A percentile compares a stretch with the other conserved stretches of the same genome.
Conservation (phyloP, 768 basidiomycete species). For the Coprinopsis marcescibilis region DNA sequence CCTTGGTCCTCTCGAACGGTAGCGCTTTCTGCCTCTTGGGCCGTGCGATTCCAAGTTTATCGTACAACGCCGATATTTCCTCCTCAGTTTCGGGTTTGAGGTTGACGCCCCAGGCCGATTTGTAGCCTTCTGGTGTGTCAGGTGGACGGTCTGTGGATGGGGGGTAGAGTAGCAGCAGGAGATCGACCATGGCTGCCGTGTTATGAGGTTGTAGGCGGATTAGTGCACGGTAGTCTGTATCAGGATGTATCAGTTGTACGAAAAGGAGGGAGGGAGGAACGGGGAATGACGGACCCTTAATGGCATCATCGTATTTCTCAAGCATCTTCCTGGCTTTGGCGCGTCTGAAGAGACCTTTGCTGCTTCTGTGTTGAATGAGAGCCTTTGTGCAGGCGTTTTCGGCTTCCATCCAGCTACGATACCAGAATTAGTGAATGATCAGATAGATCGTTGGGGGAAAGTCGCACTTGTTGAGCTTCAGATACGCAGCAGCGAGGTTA, state of each 20-base stretch:
- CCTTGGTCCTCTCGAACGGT: conserved; percentile 46
- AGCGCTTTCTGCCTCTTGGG: conserved; percentile 39
- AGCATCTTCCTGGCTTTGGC: conserved; percentile 63
- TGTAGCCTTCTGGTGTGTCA: conserved; percentile 22
- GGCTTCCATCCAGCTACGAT: conserved; percentile 62
- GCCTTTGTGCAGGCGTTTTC: conserved; percentile 66
- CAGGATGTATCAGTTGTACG: background rate
- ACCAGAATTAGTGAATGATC: conserved; percentile 6
- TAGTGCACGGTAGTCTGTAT: conserved; percentile 53
- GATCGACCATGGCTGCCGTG: conserved; percentile 53
- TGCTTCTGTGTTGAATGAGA: conserved; percentile 56
- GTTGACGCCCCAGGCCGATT: conserved; percentile 10
- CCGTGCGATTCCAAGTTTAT: conserved; percentile 32
- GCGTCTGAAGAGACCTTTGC: conserved; percentile 66
- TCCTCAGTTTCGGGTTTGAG: conserved; percentile 13
- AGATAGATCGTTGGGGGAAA: background rate
- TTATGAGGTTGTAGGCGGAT: conserved; percentile 62
- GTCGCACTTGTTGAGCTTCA: conserved; percentile 64
- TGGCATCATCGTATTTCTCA: conserved; percentile 49
- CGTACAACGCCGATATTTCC: conserved; percentile 12
- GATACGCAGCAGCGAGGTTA: conserved; percentile 68
- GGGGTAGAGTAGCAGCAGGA: conserved; percentile 35
- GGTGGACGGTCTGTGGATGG: conserved; percentile 1
- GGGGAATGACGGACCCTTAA: conserved; percentile 38
- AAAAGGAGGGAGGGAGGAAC: background rate